phyloP scores from a whole-genome alignment of 768 basidiomycete species.

The Hydnum rufescens region DNA sequence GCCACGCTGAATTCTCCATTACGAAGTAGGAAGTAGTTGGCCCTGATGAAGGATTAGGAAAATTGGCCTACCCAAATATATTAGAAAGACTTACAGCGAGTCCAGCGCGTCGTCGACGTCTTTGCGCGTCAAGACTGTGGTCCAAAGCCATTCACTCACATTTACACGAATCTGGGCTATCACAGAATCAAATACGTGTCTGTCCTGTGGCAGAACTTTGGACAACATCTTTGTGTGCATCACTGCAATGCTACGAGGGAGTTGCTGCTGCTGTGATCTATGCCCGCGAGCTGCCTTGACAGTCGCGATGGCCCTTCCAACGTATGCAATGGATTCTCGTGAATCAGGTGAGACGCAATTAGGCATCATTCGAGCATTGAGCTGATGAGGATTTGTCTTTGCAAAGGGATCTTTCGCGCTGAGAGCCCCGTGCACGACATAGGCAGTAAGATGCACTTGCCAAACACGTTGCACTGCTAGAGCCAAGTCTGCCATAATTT shows the following conservation, averaged over 20 bases:
- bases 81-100: slow-evolving; percentile 39
- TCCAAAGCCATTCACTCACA: slow-evolving; percentile 88
- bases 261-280: slow-evolving; percentile 33
- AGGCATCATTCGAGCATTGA: slow-evolving; percentile 51
- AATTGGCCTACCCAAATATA: background rate
- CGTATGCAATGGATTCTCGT: slow-evolving; percentile 64
- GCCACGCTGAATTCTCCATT: slow-evolving; percentile 77
- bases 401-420: slow-evolving; percentile 42
- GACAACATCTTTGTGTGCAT: slow-evolving; percentile 48
- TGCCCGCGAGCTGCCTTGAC: slow-evolving; percentile 52
- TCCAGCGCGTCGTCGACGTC: slow-evolving; percentile 74
- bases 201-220: slow-evolving; percentile 51
- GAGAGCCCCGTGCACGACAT: slow-evolving; percentile 62
- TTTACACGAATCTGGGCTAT: slow-evolving; percentile 58
- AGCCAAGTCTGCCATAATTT: slow-evolving; percentile 51
- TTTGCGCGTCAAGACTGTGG: slow-evolving; percentile 62
- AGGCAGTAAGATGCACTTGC: slow-evolving; percentile 64
- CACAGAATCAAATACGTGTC: slow-evolving; percentile 53
- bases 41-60: slow-evolving; percentile 25
- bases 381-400: slow-evolving; percentile 26
- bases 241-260: slow-evolving; percentile 44
- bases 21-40: slow-evolving; percentile 70
- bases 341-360: slow-evolving; percentile 53
- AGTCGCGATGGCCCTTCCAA: slow-evolving; percentile 72
- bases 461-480: slow-evolving; percentile 63